phyloP scores from a whole-genome alignment of 371 early-diverging fungal genomes.

The Cokeromyces recurvatus region DNA sequence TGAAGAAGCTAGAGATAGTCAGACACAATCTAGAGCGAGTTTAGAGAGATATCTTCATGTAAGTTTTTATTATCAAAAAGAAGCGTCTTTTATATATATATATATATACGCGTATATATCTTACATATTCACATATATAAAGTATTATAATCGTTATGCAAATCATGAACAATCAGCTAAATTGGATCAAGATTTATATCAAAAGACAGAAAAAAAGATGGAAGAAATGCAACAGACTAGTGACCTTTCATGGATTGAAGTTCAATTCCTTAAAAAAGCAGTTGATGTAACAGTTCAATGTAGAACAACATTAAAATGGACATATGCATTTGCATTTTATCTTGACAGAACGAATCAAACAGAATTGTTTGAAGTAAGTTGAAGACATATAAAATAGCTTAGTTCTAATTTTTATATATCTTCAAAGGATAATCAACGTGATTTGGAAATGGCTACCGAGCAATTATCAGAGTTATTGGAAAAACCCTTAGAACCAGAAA shows the following conservation, averaged over 20 bases:
- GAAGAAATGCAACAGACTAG: constrained; percentile 89
- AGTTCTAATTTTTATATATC: neutral
- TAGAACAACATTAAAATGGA: constrained; percentile 93
- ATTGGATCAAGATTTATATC: constrained; percentile 81
- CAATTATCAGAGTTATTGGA: constrained; percentile 86
- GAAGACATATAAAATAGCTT: neutral
- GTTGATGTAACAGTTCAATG: constrained; percentile 85
- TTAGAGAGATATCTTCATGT: constrained; percentile 94
- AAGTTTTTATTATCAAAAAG: constrained; percentile 26
- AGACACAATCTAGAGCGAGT: constrained; percentile 82
- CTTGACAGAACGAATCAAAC: constrained; percentile 82
- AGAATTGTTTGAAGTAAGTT: constrained; percentile 75
- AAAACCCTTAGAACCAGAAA: constrained; percentile 71
- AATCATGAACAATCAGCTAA: constrained; percentile 96
- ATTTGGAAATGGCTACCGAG: constrained; percentile 95
- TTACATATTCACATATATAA: neutral
- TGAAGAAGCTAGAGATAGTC: constrained; percentile 74
- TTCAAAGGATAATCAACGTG: constrained; percentile 84
- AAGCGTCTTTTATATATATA: neutral
- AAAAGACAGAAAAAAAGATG: constrained; percentile 92
- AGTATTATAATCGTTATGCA: constrained; percentile 95
- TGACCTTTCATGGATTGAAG: constrained; percentile 96
- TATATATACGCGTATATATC: neutral
- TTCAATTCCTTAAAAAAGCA: constrained; percentile 92
- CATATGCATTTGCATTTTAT: constrained; percentile 95